Base-by-base conservation (phyloP, 2,329 filamentous ascomycete genomes). In the Ambrosiella cleistominuta region DNA sequence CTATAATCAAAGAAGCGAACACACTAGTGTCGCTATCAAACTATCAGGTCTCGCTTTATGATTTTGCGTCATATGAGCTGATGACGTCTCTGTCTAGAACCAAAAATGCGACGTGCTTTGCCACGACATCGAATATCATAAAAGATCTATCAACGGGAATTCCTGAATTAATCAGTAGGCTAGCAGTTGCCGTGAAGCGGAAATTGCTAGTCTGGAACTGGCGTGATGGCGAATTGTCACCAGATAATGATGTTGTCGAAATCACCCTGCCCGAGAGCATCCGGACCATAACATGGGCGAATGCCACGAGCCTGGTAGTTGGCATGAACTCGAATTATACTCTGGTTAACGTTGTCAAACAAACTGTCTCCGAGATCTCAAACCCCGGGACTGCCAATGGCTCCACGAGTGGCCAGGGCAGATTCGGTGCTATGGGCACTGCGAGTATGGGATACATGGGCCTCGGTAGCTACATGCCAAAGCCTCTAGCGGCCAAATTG, bases 391-490 rank as follows among this genome's bases (percentile, higher is more conserved):
- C 81, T 47, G 80, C 86, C 58, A 83, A 82, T 9, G 83, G 83
- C 27, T 75, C 77, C 7, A 75, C 80, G 0, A 74, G 75, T 1
- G 74, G 75, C 1, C 83, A 86, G 63, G 83, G 82, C 58, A 80
- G 89, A 42, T 91, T 96, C 63, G 88, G 88, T 5, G 86, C 88
- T 1, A 83, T 91, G 62, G 86, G 85, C 61, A 86, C 83, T 57
- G 86, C 85, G 7, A 87, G 88, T 53, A 96, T 97, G 88, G 89
- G 90, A 50, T 97, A 97, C 67, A 95, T 97, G 79, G 91, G 91
- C 1, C 83, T 97, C 67, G 89, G 88, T 54, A 86, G 88, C 47
- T 93, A 89, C 73, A 88, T 91, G 58, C 91, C 93, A 1, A 94
- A 88, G 66, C 94, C 93, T 6, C 76, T 98, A 64, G 88, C 88